Evolutionary conservation across 1,139 yeast species (phyloP), one percentile per base, ranked within the genome.

Genomic region (Keqinozyma sinolaborantium): DNA sequence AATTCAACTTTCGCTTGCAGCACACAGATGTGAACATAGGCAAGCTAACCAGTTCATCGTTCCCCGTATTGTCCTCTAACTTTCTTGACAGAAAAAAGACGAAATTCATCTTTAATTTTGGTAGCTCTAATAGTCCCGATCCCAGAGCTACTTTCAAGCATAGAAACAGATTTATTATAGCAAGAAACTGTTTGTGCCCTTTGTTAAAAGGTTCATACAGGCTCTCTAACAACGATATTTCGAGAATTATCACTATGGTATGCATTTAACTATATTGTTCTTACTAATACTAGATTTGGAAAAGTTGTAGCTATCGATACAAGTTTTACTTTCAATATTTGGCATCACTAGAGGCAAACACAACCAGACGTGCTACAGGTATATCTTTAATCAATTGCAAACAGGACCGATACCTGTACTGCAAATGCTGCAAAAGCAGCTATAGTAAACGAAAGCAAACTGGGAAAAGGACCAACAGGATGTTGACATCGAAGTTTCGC

Each of bases 101-200:
- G 14, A 28, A 28, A 8, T 30, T 35, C 23, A 14, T 35, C 9
- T 23, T 19, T 16, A 29, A 32, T 8, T 20, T 24, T 18, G 23
- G 25, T 5, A 32, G 33, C 10, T 21, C 14, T 4, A 28, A 34
- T 19, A 19, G 16, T 2, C 24, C 33, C 13, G 41, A 37, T 26
- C 37, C 41, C 4, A 30, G 33, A 15, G n/a, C 14, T 8, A 9
- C 14, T 3, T 13, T 7, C 3, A 11, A 14, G 3, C 15, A 27
- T 2, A 29, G 36, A 19, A 36, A 36, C 20, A 27, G 16, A 3
- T 36, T 34, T 18, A 31, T 36, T 23, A 14, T 27, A 5, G 33
- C 33, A 2, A 34, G 40, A 19, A 27, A 16, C 13, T 24, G 19
- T 8, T n/a, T 36, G 10, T 16, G 30, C n/a, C 29, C 30, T 4